Conservation (phyloP, 352 stramenopile genomes). For the Pythium aquatile region DNA sequence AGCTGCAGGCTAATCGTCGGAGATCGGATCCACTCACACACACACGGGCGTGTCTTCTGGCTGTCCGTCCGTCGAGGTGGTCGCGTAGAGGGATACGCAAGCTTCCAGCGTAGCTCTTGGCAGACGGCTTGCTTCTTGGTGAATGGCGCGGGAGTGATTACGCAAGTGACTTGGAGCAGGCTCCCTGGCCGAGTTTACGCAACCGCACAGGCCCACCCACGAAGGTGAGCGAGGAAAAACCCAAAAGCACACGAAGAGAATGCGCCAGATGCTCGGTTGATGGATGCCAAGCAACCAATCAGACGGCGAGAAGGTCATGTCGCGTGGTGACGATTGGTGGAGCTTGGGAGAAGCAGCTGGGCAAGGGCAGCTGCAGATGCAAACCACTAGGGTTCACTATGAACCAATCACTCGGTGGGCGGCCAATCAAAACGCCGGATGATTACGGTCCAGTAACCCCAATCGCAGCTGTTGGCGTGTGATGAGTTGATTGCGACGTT, state of each 20-base stretch:
- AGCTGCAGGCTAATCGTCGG: conserved; percentile 1
- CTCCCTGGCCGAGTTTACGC: conserved; percentile 23
- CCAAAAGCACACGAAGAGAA: conserved; percentile 1
- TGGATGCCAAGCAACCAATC: conserved; percentile 10
- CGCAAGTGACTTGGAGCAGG: conserved; percentile 16
- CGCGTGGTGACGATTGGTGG: conserved; percentile 17
- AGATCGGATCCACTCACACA: background rate
- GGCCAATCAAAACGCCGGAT: conserved; percentile 17
- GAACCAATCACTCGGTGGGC: conserved; percentile 29
- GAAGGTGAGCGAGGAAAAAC: background rate
- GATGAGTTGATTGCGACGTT: conserved; percentile 17
- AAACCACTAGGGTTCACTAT: conserved; percentile 11
- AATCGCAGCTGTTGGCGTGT: background rate
- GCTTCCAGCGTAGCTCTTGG: conserved; percentile 1
- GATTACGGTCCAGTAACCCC: conserved; percentile 23
- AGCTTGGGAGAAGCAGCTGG: conserved; percentile 11
- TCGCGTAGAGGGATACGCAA: conserved; percentile 3
- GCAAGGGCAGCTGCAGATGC: background rate
- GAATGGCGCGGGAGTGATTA: conserved; percentile 20
- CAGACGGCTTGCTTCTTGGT: conserved; percentile 1
- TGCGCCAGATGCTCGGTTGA: conserved; percentile 6
- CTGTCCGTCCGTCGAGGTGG: background rate
- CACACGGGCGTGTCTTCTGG: background rate
- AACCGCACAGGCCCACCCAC: conserved; percentile 6
- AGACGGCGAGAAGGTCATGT: background rate